These are phyloP conservation scores for Croton setiger DNA, from an alignment of 441 rosid species.

Conservation along the genomic window DNA sequence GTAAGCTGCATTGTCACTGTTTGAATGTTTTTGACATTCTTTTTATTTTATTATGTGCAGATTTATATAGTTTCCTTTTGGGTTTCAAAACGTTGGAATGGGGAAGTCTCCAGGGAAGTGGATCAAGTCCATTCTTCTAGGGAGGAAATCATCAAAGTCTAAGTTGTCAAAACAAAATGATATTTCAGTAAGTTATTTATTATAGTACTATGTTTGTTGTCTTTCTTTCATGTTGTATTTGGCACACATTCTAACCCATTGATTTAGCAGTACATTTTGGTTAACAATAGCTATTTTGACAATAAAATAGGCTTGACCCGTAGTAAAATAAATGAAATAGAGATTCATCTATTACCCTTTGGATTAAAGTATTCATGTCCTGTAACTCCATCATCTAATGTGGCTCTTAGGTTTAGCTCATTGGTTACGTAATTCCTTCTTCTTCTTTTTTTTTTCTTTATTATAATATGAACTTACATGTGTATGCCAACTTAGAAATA, in stretches of 20 bases:
- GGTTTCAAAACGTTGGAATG: slow-evolving; percentile 35
- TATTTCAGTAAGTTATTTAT: slow-evolving; percentile 11
- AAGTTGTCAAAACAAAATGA: slow-evolving; percentile 47
- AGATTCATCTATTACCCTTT: background rate
- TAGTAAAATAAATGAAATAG: background rate
- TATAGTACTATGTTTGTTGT: background rate
- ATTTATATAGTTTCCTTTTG: background rate
- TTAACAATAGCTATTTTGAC: background rate
- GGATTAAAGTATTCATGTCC: background rate
- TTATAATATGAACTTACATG: background rate
- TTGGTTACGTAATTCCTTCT: background rate
- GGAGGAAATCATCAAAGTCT: slow-evolving; percentile 76
- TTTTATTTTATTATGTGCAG: background rate
- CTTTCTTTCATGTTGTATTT: background rate
- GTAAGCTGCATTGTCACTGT: background rate
- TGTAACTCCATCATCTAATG: background rate
- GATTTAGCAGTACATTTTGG: background rate
- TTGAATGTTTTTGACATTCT: background rate
- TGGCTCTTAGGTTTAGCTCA: background rate
- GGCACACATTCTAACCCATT: background rate
- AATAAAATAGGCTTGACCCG: background rate
- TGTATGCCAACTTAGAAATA: background rate
- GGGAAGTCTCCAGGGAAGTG: slow-evolving; percentile 47
- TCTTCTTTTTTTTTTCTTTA: background rate
- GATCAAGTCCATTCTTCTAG: slow-evolving; percentile 65